Evolutionary conservation across 192 early-diverging fungal species (phyloP).

Genomic region (Cladochytrium replicatum): DNA sequence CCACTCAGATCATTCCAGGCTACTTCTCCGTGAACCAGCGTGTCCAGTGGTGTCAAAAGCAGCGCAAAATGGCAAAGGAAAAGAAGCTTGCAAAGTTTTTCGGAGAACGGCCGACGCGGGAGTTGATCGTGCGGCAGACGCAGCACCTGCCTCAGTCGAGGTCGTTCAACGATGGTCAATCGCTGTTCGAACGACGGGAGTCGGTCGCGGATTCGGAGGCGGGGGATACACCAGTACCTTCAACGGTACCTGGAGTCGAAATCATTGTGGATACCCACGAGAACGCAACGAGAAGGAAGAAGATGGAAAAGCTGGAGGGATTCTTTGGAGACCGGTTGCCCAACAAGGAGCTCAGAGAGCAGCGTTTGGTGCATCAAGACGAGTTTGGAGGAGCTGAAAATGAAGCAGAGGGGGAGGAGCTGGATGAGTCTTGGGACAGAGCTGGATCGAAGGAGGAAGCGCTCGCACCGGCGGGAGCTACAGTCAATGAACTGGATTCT

Average conservation of each 20-base stretch:
- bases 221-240: background rate
- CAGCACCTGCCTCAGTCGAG: constrained; percentile 30
- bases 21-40: constrained; percentile 48
- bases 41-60: constrained; percentile 40
- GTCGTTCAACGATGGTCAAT: constrained; percentile 11
- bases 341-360: no score
- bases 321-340: constrained; percentile 39
- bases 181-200: constrained; percentile 1
- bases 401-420: background rate
- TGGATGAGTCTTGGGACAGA: no score
- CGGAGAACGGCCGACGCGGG: constrained; percentile 47
- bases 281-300: constrained; percentile 27
- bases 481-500: constrained; percentile 36
- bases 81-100: constrained; percentile 62
- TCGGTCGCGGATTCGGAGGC: constrained; percentile 6
- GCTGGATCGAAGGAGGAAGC: no score
- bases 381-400: background rate
- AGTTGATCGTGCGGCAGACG: constrained; percentile 57
- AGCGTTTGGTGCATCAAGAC: background rate
- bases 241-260: no score
- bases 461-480: constrained; percentile 8
- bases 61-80: constrained; percentile 48
- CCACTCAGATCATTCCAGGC: constrained; percentile 11
- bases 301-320: constrained; percentile 36
- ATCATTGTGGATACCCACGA: no score